phyloP scores from a whole-genome alignment of 768 basidiomycete genomes.

The Paxillus rubicundulus region DNA sequence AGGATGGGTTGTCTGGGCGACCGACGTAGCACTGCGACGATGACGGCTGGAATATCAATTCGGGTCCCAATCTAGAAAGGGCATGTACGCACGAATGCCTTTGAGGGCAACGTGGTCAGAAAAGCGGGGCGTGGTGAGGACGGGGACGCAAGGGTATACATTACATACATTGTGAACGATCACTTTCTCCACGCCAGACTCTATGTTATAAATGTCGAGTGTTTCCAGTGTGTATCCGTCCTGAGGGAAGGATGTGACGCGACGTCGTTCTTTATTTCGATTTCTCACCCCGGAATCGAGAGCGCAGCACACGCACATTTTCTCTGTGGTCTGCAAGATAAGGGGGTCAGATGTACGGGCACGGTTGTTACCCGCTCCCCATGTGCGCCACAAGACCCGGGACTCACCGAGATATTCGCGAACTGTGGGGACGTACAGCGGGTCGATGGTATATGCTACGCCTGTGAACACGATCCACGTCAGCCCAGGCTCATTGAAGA shows the following conservation, averaged over 20 bases:
- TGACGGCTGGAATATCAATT: neutral
- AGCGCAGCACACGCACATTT: slow-evolving; percentile 48
- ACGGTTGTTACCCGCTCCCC: too few relatives aligned
- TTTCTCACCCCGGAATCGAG: neutral
- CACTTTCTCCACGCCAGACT: slow-evolving; percentile 48
- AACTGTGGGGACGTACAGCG: slow-evolving; percentile 69
- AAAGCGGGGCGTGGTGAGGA: neutral
- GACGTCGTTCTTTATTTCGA: too few relatives aligned
- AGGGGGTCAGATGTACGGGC: neutral
- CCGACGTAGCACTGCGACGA: slow-evolving; percentile 77
- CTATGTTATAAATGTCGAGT: slow-evolving; percentile 66
- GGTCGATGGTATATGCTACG: slow-evolving; percentile 85
- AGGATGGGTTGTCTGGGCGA: slow-evolving; percentile 81
- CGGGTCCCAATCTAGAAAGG: neutral
- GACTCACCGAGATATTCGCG: slow-evolving; percentile 75
- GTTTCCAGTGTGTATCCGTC: slow-evolving; percentile 89
- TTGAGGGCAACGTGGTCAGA: neutral
- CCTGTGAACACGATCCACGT: slow-evolving; percentile 40
- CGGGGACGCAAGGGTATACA: slow-evolving; percentile 13
- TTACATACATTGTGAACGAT: slow-evolving; percentile 52
- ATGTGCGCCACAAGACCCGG: too few relatives aligned
- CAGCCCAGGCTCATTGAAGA: neutral
- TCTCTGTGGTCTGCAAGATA: slow-evolving; percentile 68
- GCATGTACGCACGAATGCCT: slow-evolving; percentile 50
- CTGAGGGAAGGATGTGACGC: slow-evolving; percentile 36